phyloP scores from a whole-genome alignment of 106 monocot genomes.

The Acorus gramineus region DNA sequence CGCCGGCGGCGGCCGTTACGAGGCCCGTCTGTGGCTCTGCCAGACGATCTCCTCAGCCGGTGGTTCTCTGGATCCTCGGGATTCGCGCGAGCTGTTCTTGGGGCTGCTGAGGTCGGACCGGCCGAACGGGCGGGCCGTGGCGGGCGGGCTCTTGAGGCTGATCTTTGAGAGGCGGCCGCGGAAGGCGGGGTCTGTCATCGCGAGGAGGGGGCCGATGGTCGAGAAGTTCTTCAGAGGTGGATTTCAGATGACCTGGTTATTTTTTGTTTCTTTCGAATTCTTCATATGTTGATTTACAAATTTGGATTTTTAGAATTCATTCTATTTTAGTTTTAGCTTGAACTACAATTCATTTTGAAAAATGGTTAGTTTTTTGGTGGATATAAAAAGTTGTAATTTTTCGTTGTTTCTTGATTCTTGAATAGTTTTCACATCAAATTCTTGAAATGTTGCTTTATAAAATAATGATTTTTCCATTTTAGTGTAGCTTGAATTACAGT shows the following conservation, averaged over 20 bases:
- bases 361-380: too few species aligned
- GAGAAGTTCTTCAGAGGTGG: conserved; percentile 82
- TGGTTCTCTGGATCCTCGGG: conserved; percentile 25
- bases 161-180: conserved; percentile 65
- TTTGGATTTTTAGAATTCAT: background rate
- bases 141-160: conserved; percentile 52
- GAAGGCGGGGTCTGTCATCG: conserved; percentile 50
- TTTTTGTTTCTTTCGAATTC: background rate
- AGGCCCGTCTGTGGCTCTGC: conserved; percentile 85
- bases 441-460: too few species aligned
- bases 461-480: too few species aligned
- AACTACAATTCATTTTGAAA: too few species aligned
- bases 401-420: too few species aligned
- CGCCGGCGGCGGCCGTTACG: conserved; percentile 27
- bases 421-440: too few species aligned
- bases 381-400: too few species aligned
- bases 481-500: too few species aligned
- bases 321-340: too few species aligned
- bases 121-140: conserved; percentile 34
- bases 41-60: conserved; percentile 45
- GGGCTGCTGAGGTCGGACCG: conserved; percentile 34
- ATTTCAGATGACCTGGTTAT: background rate
- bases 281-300: background rate
- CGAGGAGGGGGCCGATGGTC: conserved; percentile 46
- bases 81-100: conserved; percentile 42